These are phyloP conservation scores for Erysimum cheiri DNA, from an alignment of 441 rosid species.

Conservation along the genomic window DNA sequence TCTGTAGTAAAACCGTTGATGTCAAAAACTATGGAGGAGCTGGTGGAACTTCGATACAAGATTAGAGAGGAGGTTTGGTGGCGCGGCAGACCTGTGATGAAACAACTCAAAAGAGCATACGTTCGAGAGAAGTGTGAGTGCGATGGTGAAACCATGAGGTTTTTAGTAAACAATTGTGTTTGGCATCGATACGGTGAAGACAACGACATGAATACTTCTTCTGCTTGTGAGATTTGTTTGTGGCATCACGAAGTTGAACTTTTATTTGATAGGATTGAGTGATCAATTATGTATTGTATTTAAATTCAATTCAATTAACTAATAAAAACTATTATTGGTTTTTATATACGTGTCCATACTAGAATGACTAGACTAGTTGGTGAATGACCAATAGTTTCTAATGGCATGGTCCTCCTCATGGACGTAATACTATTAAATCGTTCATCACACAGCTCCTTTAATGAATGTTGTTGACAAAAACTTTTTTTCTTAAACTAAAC, in stretches of 20 bases:
- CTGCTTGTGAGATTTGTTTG: slow-evolving; percentile 29
- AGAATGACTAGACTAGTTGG: too few species aligned
- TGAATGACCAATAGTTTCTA: too few species aligned
- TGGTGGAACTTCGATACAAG: slow-evolving; percentile 3
- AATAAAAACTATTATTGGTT: too few species aligned
- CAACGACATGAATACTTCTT: slow-evolving; percentile 6
- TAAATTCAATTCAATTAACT: too few species aligned
- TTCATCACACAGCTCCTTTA: too few species aligned
- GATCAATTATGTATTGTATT: too few species aligned
- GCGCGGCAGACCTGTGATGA: not conserved
- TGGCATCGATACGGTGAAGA: slow-evolving; percentile 20
- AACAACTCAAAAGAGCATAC: slow-evolving; percentile 8
- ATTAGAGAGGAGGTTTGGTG: not conserved
- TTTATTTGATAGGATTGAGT: not conserved
- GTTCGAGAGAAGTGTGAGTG: slow-evolving; percentile 27
- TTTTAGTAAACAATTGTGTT: not conserved
- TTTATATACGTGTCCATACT: too few species aligned
- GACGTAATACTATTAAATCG: too few species aligned
- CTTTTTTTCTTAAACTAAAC: too few species aligned
- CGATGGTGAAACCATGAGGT: slow-evolving; percentile 7
- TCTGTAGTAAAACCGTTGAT: slow-evolving; percentile 16
- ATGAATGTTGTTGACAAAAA: too few species aligned
- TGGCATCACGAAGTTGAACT: slow-evolving; percentile 23
- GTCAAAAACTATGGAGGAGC: slow-evolving; percentile 12
- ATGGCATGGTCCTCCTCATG: too few species aligned